These are phyloP conservation scores for Solanum tarapatanum DNA, from an alignment of 257 asterid species.

Conservation along the genomic window DNA sequence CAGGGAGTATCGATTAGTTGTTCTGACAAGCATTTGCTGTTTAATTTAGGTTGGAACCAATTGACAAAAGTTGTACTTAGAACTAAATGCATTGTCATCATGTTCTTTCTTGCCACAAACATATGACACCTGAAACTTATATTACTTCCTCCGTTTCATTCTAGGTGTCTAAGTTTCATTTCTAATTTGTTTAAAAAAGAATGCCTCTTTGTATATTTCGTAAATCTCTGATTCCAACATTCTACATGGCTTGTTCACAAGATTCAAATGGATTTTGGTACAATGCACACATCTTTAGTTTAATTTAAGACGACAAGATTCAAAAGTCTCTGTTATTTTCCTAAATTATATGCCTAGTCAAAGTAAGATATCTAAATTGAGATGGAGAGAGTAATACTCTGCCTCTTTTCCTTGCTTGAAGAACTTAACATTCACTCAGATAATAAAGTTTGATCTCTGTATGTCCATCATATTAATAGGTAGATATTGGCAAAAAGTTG, in stretches of 20 bases:
- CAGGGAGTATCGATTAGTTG: background rate
- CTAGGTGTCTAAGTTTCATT: background rate
- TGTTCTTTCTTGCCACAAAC: background rate
- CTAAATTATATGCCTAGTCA: background rate
- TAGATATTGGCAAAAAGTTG: slow-evolving; percentile 77
- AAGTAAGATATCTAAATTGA: background rate
- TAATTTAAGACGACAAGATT: background rate
- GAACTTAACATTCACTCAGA: background rate
- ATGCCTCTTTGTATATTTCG: background rate
- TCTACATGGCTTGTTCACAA: background rate
- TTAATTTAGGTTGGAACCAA: background rate
- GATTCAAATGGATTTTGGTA: background rate
- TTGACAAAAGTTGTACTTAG: background rate
- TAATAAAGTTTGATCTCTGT: background rate
- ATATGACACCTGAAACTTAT: background rate
- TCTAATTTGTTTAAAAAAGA: background rate
- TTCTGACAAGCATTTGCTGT: background rate
- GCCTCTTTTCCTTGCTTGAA: background rate
- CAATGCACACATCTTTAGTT: background rate
- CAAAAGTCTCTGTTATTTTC: background rate
- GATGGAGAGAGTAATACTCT: background rate
- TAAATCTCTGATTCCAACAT: background rate
- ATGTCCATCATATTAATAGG: slow-evolving; percentile 30
- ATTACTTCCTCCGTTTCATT: background rate
- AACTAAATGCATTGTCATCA: background rate